phyloP scores from a whole-genome alignment of 1,284 basidiomycete genomes.

The Ustilago vetiveriae region DNA sequence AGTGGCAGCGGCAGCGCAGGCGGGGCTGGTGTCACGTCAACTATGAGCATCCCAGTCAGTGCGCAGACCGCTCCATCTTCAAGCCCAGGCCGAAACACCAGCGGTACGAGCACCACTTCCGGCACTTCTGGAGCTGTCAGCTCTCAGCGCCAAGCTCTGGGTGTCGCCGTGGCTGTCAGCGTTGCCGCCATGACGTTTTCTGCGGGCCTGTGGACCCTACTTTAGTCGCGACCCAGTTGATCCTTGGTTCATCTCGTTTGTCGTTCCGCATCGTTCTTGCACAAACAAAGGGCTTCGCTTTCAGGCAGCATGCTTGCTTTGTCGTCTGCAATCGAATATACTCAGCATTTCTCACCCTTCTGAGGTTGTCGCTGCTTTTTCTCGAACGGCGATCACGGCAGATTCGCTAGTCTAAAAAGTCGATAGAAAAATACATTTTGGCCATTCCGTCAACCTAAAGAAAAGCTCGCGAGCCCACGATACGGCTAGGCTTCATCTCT shows the following conservation, averaged over 20 bases:
- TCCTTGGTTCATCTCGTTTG: not conserved
- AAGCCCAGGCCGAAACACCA: not conserved
- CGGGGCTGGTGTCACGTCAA: constrained; percentile 5
- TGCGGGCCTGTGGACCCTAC: constrained; percentile 18
- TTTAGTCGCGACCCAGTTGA: not conserved
- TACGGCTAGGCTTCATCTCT: constrained; percentile 26
- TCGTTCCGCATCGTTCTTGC: not conserved
- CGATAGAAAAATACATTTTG: too few relatives aligned
- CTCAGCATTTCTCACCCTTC: too few relatives aligned
- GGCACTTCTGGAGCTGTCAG: not conserved
- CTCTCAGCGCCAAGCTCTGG: not conserved
- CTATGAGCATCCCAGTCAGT: constrained; percentile 11
- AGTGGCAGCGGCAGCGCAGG: not conserved
- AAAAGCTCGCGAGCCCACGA: constrained; percentile 24
- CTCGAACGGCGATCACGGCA: too few relatives aligned
- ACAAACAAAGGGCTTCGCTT: not conserved
- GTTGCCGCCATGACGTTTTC: constrained; percentile 11
- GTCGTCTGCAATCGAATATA: not conserved
- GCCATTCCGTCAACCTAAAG: not conserved
- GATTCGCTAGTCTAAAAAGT: too few relatives aligned
- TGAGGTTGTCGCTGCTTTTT: too few relatives aligned
- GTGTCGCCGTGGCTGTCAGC: constrained; percentile 5
- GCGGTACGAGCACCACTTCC: not conserved
- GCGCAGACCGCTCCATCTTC: constrained; percentile 5
- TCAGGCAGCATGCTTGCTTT: not conserved